Evolutionary conservation across 139 green algal genomes (phyloP).

Genomic region (Monoraphidium neglectum): DNA sequence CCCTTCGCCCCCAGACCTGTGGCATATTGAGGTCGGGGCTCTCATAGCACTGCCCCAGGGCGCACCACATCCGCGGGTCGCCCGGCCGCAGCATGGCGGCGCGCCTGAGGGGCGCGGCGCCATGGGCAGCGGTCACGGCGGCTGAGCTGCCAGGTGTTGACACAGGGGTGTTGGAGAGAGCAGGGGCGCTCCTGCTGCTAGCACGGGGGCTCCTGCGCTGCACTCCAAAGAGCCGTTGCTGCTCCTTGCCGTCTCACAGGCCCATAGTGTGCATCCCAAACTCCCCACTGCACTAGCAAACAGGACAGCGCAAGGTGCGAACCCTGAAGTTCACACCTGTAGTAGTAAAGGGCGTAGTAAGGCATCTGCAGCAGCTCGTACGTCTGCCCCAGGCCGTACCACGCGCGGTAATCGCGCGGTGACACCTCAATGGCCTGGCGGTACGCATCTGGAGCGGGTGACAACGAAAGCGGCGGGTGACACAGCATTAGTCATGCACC

Average conservation of each 20-base stretch:
- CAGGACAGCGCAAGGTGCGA: too few species aligned
- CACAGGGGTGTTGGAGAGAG: too few species aligned
- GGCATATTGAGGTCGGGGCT: slow-evolving; percentile 13
- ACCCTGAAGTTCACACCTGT: slow-evolving; percentile 23
- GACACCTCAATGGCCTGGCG: slow-evolving; percentile 84
- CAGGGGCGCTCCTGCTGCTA: too few species aligned
- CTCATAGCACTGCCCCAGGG: slow-evolving; percentile 96
- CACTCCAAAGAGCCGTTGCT: background rate
- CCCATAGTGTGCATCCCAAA: background rate
- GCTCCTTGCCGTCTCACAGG: too few species aligned
- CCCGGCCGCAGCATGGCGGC: slow-evolving; percentile 78
- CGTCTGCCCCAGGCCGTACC: slow-evolving; percentile 97
- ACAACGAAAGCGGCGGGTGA: too few species aligned
- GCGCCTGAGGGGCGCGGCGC: slow-evolving; percentile 38
- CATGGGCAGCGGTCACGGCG: too few species aligned
- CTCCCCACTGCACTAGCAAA: background rate
- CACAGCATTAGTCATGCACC: too few species aligned
- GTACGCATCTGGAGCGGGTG: slow-evolving; percentile 74
- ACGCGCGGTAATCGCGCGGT: slow-evolving; percentile 92
- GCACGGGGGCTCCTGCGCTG: too few species aligned
- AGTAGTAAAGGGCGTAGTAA: slow-evolving; percentile 64
- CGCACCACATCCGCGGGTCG: slow-evolving; percentile 97
- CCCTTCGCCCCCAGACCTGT: background rate
- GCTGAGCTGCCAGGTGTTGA: too few species aligned
- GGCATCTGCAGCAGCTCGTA: slow-evolving; percentile 93